phyloP scores from a whole-genome alignment of 1,284 basidiomycete species.

The Leccinum pachyderme region DNA sequence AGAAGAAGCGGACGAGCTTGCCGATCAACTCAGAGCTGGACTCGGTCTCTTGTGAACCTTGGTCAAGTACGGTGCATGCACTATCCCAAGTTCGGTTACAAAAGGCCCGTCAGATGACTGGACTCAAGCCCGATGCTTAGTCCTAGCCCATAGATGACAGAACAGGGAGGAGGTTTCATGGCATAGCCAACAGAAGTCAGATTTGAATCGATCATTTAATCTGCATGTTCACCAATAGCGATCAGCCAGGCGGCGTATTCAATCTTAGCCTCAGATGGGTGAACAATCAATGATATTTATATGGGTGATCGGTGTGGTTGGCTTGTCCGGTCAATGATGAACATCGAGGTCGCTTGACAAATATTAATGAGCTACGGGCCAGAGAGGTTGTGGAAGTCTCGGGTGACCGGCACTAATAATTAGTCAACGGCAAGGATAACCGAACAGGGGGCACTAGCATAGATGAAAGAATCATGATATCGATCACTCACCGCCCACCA shows the following conservation, averaged over 20 bases:
- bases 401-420: not conserved
- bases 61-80: not conserved
- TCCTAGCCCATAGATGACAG: not conserved
- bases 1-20: slow-evolving; percentile 38
- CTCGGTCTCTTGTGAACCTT: slow-evolving; percentile 42
- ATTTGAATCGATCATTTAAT: not conserved
- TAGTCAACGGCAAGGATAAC: not conserved
- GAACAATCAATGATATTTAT: not conserved
- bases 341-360: not conserved
- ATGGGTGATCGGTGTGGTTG: not conserved
- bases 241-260: not conserved
- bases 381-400: not conserved
- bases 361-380: not conserved
- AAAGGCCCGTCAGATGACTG: not conserved
- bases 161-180: not conserved
- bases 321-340: not conserved
- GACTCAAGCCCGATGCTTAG: not conserved
- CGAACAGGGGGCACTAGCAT: not conserved
- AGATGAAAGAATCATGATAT: not conserved
- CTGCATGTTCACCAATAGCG: not conserved
- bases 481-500: not conserved
- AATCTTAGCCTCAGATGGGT: not conserved
- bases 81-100: not conserved
- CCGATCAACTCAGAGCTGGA: slow-evolving; percentile 49
- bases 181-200: not conserved